These are phyloP conservation scores for Aspergillus taichungensis DNA, from an alignment of 495 filamentous ascomycete species.

Conservation along the genomic window DNA sequence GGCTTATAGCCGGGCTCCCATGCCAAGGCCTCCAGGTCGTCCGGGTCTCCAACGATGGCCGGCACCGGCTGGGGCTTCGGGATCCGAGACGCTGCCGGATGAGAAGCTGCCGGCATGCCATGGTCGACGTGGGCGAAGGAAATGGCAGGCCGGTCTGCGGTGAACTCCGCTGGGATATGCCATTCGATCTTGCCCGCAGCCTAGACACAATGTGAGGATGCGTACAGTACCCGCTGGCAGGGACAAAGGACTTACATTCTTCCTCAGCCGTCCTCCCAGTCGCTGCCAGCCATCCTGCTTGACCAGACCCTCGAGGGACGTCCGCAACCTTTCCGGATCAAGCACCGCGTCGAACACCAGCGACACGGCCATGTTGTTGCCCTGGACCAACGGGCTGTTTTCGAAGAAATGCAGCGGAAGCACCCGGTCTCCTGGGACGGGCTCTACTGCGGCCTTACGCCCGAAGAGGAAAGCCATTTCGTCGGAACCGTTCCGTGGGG, in stretches of 20 bases:
- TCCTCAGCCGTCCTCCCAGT: constrained; percentile 37
- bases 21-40: constrained; percentile 9
- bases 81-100: constrained; percentile 26
- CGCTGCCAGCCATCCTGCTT: constrained; percentile 35
- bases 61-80: constrained; percentile 9
- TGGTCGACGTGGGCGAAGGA: constrained; percentile 27
- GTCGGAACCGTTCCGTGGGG: background rate
- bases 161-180: constrained; percentile 35
- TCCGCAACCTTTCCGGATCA: constrained; percentile 33
- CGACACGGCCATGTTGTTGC: constrained; percentile 18
- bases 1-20: constrained; percentile 15
- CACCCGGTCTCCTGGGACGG: constrained; percentile 12
- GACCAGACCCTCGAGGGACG: constrained; percentile 29
- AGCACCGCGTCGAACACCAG: constrained; percentile 44
- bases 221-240: background rate
- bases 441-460: constrained; percentile 6
- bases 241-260: constrained; percentile 21
- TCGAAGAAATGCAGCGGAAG: constrained; percentile 18
- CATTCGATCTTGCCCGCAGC: constrained; percentile 29
- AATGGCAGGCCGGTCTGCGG: constrained; percentile 23
- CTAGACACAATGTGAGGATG: constrained; percentile 2
- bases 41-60: constrained; percentile 13
- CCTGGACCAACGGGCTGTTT: constrained; percentile 13
- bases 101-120: constrained; percentile 15
- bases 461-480: constrained; percentile 9